Percentiles rank a stretch among this genome's conserved stretches.
These are phyloP conservation scores for Lactarius pseudohatsudake DNA, from an alignment of 768 basidiomycete species.

Conservation along the genomic window DNA sequence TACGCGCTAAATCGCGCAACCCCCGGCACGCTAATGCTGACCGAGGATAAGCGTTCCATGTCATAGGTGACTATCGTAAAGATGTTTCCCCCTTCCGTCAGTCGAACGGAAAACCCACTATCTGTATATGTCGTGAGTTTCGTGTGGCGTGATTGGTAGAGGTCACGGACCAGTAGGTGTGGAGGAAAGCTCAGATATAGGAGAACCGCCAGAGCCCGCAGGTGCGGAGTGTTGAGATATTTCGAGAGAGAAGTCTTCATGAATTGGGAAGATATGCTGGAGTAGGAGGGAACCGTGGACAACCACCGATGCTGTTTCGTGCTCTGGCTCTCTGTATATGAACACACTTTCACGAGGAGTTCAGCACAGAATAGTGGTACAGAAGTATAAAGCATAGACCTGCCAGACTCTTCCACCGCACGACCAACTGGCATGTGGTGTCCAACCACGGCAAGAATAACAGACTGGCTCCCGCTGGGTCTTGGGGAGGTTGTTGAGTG, in stretches of 20 bases:
- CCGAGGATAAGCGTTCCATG: conserved; percentile 20
- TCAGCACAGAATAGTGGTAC: neutral
- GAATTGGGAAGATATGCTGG: conserved; percentile 23
- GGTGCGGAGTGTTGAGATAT: conserved; percentile 23
- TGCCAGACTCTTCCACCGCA: conserved; percentile 10
- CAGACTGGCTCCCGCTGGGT: neutral
- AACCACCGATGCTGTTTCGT: neutral
- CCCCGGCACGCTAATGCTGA: conserved; percentile 16
- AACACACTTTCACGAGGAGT: conserved; percentile 16
- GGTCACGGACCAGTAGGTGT: conserved; percentile 14
- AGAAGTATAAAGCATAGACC: conserved; percentile 8
- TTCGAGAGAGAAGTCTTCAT: conserved; percentile 19
- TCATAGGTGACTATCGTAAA: conserved; percentile 18
- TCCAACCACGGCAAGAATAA: conserved; percentile 16
- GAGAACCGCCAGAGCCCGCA: neutral
- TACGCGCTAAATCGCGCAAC: conserved; percentile 24
- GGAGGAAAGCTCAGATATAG: neutral
- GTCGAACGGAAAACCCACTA: conserved; percentile 11
- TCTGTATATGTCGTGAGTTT: conserved; percentile 16
- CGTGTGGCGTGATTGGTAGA: neutral
- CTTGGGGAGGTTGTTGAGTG: neutral
- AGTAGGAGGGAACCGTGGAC: conserved; percentile 7
- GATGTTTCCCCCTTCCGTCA: conserved; percentile 8
- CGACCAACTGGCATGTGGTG: conserved; percentile 2
- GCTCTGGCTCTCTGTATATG: conserved; percentile 13